phyloP scores from a whole-genome alignment of 177 flowering plant genomes.

The Vitis hybrid region DNA sequence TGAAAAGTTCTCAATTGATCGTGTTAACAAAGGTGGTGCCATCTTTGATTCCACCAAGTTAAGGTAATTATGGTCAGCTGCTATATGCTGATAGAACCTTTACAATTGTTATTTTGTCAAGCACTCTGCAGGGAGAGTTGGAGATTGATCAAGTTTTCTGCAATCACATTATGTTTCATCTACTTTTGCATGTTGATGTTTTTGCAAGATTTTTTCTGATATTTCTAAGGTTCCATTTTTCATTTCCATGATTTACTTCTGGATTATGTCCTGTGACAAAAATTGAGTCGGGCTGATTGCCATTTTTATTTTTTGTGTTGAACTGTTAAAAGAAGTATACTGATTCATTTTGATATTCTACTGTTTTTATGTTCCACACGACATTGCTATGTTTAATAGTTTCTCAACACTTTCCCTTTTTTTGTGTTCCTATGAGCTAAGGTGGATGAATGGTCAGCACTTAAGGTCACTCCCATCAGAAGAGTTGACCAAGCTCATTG shows the following conservation, averaged over 20 bases:
- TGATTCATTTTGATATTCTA: background rate
- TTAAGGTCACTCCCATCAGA: constrained; percentile 73
- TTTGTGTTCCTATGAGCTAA: constrained; percentile 19
- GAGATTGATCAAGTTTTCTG: background rate
- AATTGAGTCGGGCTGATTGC: background rate
- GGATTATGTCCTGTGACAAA: no score
- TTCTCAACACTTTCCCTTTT: background rate
- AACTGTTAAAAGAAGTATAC: background rate
- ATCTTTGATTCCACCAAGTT: constrained; percentile 83
- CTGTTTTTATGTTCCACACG: background rate
- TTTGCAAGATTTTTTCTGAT: background rate
- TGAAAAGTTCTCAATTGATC: constrained; percentile 80
- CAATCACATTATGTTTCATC: background rate
- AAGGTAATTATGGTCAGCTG: constrained; percentile 44
- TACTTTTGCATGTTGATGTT: background rate
- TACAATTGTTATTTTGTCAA: background rate
- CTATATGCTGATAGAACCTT: background rate
- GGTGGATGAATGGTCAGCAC: constrained; percentile 99
- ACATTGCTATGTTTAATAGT: background rate
- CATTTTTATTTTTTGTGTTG: background rate
- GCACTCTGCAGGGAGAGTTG: background rate
- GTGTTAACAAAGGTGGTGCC: constrained; percentile 95
- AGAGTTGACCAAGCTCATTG: constrained; percentile 59
- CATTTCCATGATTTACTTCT: background rate
- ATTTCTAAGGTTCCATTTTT: background rate